phyloP scores from a whole-genome alignment of 2,329 filamentous ascomycete genomes.

The Xylaria sp. region DNA sequence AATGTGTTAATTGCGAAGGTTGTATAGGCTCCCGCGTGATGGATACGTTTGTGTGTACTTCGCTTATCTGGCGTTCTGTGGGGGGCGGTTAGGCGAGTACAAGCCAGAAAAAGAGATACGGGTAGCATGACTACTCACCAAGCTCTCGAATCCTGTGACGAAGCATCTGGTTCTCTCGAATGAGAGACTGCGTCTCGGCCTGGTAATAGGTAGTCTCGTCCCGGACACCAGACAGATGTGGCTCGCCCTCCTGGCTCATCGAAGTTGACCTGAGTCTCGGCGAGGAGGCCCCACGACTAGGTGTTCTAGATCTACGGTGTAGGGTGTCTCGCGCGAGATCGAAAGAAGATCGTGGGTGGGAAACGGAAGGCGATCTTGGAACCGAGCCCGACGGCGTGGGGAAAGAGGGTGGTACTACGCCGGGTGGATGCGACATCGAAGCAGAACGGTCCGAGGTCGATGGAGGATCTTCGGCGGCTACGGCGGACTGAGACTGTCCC shows the following conservation, averaged over 20 bases:
- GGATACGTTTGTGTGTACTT: slow-evolving; percentile 52
- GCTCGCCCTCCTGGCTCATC: slow-evolving; percentile 69
- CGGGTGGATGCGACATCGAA: slow-evolving; percentile 51
- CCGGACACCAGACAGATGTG: slow-evolving; percentile 69
- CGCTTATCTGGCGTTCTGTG: slow-evolving; percentile 65
- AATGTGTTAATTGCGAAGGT: slow-evolving; percentile 61
- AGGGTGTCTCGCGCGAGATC: slow-evolving; percentile 68
- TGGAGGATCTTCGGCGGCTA: slow-evolving; percentile 63
- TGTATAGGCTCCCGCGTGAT: slow-evolving; percentile 61
- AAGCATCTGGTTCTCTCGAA: slow-evolving; percentile 85
- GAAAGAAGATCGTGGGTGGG: slow-evolving; percentile 67
- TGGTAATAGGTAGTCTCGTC: slow-evolving; percentile 85
- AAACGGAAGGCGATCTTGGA: slow-evolving; percentile 63
- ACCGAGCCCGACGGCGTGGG: slow-evolving; percentile 57
- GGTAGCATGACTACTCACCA: slow-evolving; percentile 58
- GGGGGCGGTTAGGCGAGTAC: slow-evolving; percentile 30
- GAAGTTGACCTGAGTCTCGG: slow-evolving; percentile 68
- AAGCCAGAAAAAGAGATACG: neutral
- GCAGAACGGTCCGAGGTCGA: slow-evolving; percentile 58
- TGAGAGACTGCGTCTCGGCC: slow-evolving; percentile 81
- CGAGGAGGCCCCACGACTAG: slow-evolving; percentile 66
- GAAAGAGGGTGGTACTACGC: slow-evolving; percentile 53
- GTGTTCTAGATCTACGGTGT: slow-evolving; percentile 67
- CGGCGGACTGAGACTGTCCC: slow-evolving; percentile 55
- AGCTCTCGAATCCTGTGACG: slow-evolving; percentile 78